Evolutionary conservation across 2,329 filamentous ascomycete genomes (phyloP), one percentile per base, ranked within the genome.

Genomic region (Hypoxylon sp.): DNA sequence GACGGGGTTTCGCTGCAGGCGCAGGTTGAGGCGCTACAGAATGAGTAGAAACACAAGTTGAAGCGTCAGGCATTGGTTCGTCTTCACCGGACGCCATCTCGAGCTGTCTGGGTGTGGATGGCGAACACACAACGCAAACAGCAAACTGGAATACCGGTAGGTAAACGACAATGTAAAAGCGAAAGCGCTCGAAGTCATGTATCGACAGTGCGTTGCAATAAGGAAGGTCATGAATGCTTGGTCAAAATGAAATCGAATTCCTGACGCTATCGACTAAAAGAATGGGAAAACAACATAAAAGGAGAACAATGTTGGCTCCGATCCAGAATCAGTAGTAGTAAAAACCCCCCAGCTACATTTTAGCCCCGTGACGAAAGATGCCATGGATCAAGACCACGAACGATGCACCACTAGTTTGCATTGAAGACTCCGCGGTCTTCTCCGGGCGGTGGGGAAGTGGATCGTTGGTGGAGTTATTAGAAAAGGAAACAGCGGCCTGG

Each of bases 1-100:
- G 73, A 50, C 72, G 75, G 39, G 74, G 72, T 53, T 76, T 77
- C n/a, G 72, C 41, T 39, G 61, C 65, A 30, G 71, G 67, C 16
- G 63, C 47, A 43, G 69, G 32, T 34, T 58, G 61, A 55, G 68
- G 29, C 51, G 56, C 53, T 29, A 56, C 48, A 29, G 65, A 45
- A 25, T 34, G 30, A 19, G 60, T 43, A 51, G 57, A 51, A 29
- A 47, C 47, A 57, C 62, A 54, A 47, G 60, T 64, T 60, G 64
- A 60, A 59, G 63, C 67, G 67, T 74, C 73, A 60, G 51, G 63
- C 73, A 76, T 74, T 45, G 70, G 68, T 68, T 71, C 71, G 59
- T 74, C 73, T 50, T 68, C 71, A 54, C 60, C 70, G 53, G 56
- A 69, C 39, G 71, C 67, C 73, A 75, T 74, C 48, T 66, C 52